Evolutionary conservation across 2,329 filamentous ascomycete species (phyloP).

Genomic region (Zymoseptoria brevis): DNA sequence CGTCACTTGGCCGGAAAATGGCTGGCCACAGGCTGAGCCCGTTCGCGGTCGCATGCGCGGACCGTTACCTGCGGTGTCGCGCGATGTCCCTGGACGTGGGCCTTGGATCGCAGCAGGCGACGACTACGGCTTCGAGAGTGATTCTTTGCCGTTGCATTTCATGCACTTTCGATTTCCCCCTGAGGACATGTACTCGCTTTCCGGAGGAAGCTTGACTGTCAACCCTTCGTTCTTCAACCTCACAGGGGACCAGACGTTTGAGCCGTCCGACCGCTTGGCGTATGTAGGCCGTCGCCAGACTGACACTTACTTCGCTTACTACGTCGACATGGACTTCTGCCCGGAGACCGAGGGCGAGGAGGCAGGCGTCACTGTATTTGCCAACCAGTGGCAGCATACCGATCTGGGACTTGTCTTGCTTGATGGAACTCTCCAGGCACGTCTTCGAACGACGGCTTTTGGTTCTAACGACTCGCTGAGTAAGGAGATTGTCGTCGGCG

Average conservation of each 20-base stretch:
- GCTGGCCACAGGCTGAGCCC: conserved; percentile 32
- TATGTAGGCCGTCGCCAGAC: conserved; percentile 50
- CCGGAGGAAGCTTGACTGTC: conserved; percentile 26
- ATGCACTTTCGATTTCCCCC: conserved; percentile 49
- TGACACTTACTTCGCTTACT: conserved; percentile 48
- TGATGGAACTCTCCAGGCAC: conserved; percentile 21
- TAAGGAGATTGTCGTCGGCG: neutral
- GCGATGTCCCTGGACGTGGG: conserved; percentile 34
- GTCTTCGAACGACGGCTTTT: neutral
- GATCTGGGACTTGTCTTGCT: conserved; percentile 35
- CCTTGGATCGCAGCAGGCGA: conserved; percentile 40
- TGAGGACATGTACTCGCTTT: conserved; percentile 36
- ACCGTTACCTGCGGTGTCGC: conserved; percentile 30
- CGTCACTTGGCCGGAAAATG: conserved; percentile 42
- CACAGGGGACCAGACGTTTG: conserved; percentile 31
- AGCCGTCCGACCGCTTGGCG: conserved; percentile 41
- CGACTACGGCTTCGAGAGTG: conserved; percentile 39
- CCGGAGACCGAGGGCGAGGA: conserved; percentile 39
- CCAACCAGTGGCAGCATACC: conserved; percentile 48
- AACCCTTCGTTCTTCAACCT: conserved; percentile 43
- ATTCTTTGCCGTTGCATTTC: conserved; percentile 46
- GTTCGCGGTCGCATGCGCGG: conserved; percentile 41
- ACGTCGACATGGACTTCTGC: conserved; percentile 39
- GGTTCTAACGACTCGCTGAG: neutral
- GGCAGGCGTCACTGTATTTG: conserved; percentile 46